Evolutionary conservation across 768 basidiomycete species (phyloP).

Genomic region (Kwoniella pini): DNA sequence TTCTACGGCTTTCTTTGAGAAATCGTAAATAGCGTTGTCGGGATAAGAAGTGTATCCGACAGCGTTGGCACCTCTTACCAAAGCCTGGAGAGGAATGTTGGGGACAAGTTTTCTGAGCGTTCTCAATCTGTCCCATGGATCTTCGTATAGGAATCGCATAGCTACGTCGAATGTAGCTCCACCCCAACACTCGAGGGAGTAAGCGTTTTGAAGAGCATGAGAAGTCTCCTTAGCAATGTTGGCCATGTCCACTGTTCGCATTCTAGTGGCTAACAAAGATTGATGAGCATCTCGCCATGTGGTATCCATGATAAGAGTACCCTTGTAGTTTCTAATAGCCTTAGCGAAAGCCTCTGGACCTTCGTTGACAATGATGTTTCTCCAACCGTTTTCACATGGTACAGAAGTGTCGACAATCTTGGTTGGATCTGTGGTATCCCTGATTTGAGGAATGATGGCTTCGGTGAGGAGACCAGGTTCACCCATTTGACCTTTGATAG

Average conservation of each 20-base stretch:
- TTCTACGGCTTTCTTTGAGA: conserved; percentile 99
- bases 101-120: conserved; percentile 92
- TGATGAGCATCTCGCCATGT: conserved; percentile 99
- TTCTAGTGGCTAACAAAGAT: conserved; percentile 90
- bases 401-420: conserved; percentile 74
- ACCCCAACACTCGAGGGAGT: conserved; percentile 98
- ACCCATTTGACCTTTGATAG: conserved; percentile 94
- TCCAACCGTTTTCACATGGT: conserved; percentile 90
- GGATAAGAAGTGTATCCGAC: conserved; percentile 99
- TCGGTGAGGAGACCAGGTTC: conserved; percentile 93
- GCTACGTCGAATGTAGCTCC: conserved; percentile 98
- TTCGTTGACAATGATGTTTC: conserved; percentile 96
- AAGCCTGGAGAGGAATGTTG: conserved; percentile 96
- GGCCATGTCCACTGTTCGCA: conserved; percentile 94
- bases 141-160: conserved; percentile 99
- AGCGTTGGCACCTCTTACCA: conserved; percentile 97
- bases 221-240: conserved; percentile 98
- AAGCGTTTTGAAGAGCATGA: conserved; percentile 90
- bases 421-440: conserved; percentile 71
- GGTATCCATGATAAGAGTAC: conserved; percentile 70
- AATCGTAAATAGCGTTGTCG: conserved; percentile 99
- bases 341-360: conserved; percentile 98
- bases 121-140: conserved; percentile 97
- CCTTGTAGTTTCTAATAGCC: conserved; percentile 93
- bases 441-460: conserved; percentile 75